phyloP scores from a whole-genome alignment of 768 basidiomycete genomes.

The Mycena vitilis region DNA sequence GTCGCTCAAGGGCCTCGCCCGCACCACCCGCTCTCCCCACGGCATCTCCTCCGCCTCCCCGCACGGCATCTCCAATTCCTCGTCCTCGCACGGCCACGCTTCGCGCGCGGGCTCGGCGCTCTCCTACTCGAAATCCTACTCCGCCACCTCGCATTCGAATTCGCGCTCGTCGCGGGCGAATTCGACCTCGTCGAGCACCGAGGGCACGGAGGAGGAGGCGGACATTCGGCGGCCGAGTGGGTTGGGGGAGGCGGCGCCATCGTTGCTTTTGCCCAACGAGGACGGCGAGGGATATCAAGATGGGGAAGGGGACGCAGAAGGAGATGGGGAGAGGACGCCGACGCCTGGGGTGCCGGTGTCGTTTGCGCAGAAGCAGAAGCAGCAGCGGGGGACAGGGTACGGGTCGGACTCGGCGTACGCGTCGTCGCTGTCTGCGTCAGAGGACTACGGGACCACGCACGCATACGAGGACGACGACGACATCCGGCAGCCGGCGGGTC shows the following conservation, averaged over 20 bases:
- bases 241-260: constrained; percentile 16
- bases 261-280: too few species aligned
- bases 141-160: background rate
- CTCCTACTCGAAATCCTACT: too few species aligned
- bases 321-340: too few species aligned
- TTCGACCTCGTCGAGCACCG: background rate
- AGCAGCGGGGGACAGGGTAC: too few species aligned
- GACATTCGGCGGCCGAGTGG: constrained; percentile 32
- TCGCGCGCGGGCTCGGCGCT: background rate
- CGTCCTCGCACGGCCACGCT: background rate
- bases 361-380: too few species aligned
- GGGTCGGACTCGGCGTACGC: background rate
- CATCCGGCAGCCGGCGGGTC: constrained; percentile 3
- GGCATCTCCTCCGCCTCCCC: background rate
- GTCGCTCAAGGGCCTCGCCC: background rate
- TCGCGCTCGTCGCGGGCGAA: background rate
- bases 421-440: background rate
- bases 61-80: background rate
- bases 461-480: background rate
- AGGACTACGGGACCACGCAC: background rate
- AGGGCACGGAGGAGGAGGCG: constrained; percentile 26
- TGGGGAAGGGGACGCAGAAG: too few species aligned
- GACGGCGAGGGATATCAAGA: too few species aligned
- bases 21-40: background rate
- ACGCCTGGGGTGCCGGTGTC: too few species aligned